Conservation (phyloP, 768 basidiomycete genomes). For the Boletus rubescentipes region DNA sequence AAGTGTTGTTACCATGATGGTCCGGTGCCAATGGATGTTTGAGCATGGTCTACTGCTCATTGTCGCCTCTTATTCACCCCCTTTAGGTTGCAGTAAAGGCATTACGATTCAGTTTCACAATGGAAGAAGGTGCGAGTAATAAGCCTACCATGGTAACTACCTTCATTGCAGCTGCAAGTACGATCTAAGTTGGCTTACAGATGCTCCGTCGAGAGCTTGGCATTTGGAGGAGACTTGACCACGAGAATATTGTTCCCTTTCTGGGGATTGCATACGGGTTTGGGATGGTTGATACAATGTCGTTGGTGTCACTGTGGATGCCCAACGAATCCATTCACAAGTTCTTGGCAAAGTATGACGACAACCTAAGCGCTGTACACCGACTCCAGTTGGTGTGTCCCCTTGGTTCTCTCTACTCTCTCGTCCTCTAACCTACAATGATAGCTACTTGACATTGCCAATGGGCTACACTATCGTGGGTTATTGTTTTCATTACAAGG, state of each 20-base stretch:
- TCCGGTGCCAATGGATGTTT: too few species aligned
- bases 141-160: background rate
- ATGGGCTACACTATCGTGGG: conserved; percentile 18
- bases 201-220: conserved; percentile 28
- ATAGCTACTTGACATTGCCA: conserved; percentile 16
- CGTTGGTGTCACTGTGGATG: conserved; percentile 34
- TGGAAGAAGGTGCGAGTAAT: background rate
- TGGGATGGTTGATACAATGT: conserved; percentile 19
- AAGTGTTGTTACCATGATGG: too few species aligned
- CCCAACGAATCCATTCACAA: conserved; percentile 23
- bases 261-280: conserved; percentile 17
- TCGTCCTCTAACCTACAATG: conserved; percentile 17
- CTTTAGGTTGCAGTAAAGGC: conserved; percentile 27
- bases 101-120: conserved; percentile 6
- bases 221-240: conserved; percentile 29
- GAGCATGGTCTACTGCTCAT: too few species aligned
- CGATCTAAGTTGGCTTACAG: background rate
- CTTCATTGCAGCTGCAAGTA: accelerated
- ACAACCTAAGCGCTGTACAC: background rate
- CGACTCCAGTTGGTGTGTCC: conserved; percentile 17
- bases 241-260: conserved; percentile 28
- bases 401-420: conserved; percentile 6
- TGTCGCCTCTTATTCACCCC: too few species aligned
- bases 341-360: conserved; percentile 11
- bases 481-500: background rate